phyloP scores from a whole-genome alignment of 345 rosid genomes.

The Populus pruinosa region DNA sequence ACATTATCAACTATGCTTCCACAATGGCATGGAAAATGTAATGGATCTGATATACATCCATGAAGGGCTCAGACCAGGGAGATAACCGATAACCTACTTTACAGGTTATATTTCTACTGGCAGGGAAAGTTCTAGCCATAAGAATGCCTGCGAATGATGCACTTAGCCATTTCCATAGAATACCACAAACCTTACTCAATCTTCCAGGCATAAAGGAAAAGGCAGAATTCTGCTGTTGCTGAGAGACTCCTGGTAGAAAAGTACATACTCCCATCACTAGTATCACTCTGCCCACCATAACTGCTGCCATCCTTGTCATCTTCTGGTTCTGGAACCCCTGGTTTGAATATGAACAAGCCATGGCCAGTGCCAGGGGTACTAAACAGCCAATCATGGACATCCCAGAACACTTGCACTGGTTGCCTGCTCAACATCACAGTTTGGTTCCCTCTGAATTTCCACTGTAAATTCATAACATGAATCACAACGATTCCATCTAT shows the following conservation, averaged over 20 bases:
- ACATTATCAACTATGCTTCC: neutral
- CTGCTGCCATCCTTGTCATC: conserved; percentile 57
- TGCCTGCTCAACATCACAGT: conserved; percentile 74
- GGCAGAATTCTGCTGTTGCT: conserved; percentile 58
- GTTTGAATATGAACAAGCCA: conserved; percentile 87
- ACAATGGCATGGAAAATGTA: neutral
- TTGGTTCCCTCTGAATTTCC: conserved; percentile 95
- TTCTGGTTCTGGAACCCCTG: conserved; percentile 46
- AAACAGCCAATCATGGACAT: conserved; percentile 95
- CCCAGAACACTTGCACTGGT: conserved; percentile 77
- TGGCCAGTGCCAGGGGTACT: conserved; percentile 52
- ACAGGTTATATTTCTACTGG: neutral
- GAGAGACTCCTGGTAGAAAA: conserved; percentile 43
- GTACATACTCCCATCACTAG: conserved; percentile 54
- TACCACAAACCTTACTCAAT: conserved; percentile 48
- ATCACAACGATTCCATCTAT: conserved; percentile 71
- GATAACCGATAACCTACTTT: neutral
- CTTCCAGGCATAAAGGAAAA: conserved; percentile 88
- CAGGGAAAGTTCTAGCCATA: neutral
- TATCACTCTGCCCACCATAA: conserved; percentile 50
- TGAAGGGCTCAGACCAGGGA: neutral
- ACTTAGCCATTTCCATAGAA: neutral
- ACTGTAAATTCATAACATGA: conserved; percentile 78
- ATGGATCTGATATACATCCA: neutral
- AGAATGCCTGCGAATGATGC: neutral